Conservation (phyloP, 768 basidiomycete species). For the Plicaturopsis crispa region DNA sequence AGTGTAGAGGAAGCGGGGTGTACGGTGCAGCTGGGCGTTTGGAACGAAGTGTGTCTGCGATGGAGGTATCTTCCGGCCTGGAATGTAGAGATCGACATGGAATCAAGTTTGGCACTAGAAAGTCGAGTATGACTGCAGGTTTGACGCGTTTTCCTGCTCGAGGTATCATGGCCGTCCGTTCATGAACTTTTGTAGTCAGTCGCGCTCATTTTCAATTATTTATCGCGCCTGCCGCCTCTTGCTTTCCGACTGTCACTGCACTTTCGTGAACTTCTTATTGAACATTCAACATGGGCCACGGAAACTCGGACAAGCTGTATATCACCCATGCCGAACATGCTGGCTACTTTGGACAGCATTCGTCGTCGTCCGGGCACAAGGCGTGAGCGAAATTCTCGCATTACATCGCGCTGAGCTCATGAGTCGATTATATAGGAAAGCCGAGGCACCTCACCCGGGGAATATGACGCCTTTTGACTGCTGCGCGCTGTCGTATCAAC, state of each 20-base stretch:
- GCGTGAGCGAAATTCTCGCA: slow-evolving; percentile 34
- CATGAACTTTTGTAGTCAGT: too few relatives aligned
- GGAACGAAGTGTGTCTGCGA: too few relatives aligned
- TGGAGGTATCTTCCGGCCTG: too few relatives aligned
- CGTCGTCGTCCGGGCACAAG: slow-evolving; percentile 68
- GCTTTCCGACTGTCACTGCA: too few relatives aligned
- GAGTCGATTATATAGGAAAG: slow-evolving; percentile 46
- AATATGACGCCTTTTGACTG: slow-evolving; percentile 77
- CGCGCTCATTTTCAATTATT: too few relatives aligned
- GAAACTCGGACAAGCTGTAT: slow-evolving; percentile 72
- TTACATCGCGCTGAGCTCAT: slow-evolving; percentile 8
- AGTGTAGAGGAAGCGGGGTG: too few relatives aligned
- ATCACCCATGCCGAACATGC: slow-evolving; percentile 87
- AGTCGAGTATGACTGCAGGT: slow-evolving; percentile 27
- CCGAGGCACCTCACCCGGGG: slow-evolving; percentile 56
- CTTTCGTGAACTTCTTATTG: too few relatives aligned
- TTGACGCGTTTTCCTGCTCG: too few relatives aligned
- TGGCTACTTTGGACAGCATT: slow-evolving; percentile 74
- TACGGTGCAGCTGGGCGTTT: too few relatives aligned
- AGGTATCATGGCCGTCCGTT: too few relatives aligned
- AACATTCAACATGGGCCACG: slow-evolving; percentile 75
- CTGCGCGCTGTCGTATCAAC: slow-evolving; percentile 87
- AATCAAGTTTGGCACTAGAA: slow-evolving; percentile 31
- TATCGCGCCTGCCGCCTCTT: too few relatives aligned
- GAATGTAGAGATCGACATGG: too few relatives aligned